Conservation (phyloP, 352 stramenopile species). For the Globisporangium barbulae region DNA sequence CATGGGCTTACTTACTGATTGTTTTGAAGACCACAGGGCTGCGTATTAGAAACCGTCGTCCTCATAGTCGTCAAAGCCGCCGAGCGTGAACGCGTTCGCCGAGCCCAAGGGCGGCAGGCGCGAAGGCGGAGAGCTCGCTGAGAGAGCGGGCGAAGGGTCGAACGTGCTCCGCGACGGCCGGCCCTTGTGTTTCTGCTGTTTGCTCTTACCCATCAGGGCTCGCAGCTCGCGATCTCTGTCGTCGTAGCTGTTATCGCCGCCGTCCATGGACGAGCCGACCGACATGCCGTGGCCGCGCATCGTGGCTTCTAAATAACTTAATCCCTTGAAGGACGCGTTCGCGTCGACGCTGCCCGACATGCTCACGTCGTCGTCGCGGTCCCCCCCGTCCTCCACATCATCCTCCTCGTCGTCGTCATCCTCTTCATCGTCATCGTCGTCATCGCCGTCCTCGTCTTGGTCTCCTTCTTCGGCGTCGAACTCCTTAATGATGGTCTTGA, state of each 20-base stretch:
- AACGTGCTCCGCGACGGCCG: constrained; percentile 50
- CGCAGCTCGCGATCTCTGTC: constrained; percentile 22
- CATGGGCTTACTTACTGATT: background rate
- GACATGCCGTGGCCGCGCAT: constrained; percentile 54
- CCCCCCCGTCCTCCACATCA: constrained; percentile 35
- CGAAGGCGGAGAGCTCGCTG: constrained; percentile 63
- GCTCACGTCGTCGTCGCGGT: constrained; percentile 37
- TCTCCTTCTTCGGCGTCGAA: constrained; percentile 48
- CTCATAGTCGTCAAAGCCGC: constrained; percentile 51
- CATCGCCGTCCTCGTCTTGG: constrained; percentile 29
- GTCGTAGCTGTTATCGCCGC: constrained; percentile 39
- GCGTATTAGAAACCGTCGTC: constrained; percentile 41
- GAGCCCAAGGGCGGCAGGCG: constrained; percentile 51
- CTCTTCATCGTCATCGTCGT: constrained; percentile 41
- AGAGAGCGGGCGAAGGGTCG: constrained; percentile 61
- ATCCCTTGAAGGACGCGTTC: constrained; percentile 34
- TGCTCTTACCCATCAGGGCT: constrained; percentile 16
- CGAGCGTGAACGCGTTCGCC: constrained; percentile 53
- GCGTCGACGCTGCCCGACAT: constrained; percentile 51
- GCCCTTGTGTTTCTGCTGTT: background rate
- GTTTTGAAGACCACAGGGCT: background rate
- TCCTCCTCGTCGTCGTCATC: constrained; percentile 33
- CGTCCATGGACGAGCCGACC: constrained; percentile 47
- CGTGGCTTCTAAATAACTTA: constrained; percentile 55
- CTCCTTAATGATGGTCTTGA: constrained; percentile 60